These are phyloP conservation scores for Plenodomus tracheiphilus DNA, from an alignment of 2,329 filamentous ascomycete genomes.

Conservation along the genomic window DNA sequence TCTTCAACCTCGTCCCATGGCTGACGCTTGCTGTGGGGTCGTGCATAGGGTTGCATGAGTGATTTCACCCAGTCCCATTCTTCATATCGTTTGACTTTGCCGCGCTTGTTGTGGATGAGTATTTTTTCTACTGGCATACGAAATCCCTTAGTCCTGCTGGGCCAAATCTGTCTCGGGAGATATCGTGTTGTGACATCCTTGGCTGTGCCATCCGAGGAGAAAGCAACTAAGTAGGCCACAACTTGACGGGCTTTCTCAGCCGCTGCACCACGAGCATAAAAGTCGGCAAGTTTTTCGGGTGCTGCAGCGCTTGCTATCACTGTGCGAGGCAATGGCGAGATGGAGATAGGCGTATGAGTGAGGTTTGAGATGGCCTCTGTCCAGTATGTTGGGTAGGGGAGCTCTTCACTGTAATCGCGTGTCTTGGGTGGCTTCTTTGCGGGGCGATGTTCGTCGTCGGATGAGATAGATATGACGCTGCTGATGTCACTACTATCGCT, in stretches of 20 bases:
- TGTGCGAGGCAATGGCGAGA: slow-evolving; percentile 68
- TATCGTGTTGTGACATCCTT: slow-evolving; percentile 96
- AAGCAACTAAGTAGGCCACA: slow-evolving; percentile 85
- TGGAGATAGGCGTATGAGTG: slow-evolving; percentile 75
- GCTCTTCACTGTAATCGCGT: slow-evolving; percentile 69
- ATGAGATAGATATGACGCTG: slow-evolving; percentile 48
- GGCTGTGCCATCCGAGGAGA: slow-evolving; percentile 80
- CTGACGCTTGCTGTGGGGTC: slow-evolving; percentile 59
- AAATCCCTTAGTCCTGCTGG: slow-evolving; percentile 86
- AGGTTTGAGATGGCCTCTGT: slow-evolving; percentile 83
- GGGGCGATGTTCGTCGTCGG: slow-evolving; percentile 55
- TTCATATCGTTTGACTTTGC: slow-evolving; percentile 76
- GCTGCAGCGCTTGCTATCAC: slow-evolving; percentile 62
- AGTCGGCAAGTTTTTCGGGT: slow-evolving; percentile 69
- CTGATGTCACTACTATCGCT: slow-evolving; percentile 53
- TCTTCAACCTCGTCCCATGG: slow-evolving; percentile 81
- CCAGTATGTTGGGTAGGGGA: slow-evolving; percentile 91
- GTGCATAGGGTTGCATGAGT: slow-evolving; percentile 73
- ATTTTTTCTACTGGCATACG: slow-evolving; percentile 79
- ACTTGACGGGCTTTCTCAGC: slow-evolving; percentile 87
- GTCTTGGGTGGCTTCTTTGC: slow-evolving; percentile 49
- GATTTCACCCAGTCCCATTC: slow-evolving; percentile 87
- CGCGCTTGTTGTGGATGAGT: slow-evolving; percentile 74
- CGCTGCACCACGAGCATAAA: slow-evolving; percentile 81
- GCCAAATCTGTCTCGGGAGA: slow-evolving; percentile 76